Base-by-base conservation (phyloP, 352 stramenopile genomes). In the Phytophthora tentaculata region DNA sequence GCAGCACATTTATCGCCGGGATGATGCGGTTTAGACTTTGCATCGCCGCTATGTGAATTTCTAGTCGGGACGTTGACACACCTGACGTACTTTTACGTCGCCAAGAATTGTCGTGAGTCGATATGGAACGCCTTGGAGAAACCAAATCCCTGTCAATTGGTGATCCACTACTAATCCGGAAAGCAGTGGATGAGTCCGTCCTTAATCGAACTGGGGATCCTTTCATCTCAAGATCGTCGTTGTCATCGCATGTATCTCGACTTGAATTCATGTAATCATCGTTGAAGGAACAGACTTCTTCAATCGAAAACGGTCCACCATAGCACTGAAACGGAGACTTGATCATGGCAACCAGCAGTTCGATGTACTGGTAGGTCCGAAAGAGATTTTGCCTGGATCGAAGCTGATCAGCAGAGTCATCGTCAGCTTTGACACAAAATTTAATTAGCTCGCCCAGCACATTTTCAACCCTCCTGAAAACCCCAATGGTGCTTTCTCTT, bases 281-380 rank as follows among this genome's bases (percentile, higher is more conserved):
- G 71, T 90, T 91, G 71, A 84, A 74, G 5, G 72, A 77, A 26
- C 80, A 86, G 5, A 92, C 72, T 4, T 80, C 64, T 1, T 90
- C 81, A 20, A 90, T 74, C 6, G 80, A 73, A 53, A 89, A 90
- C 19, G 83, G 84, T 3, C 84, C 84, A 13, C 83, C 81, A 47
- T 84, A 91, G 4, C 57, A 64, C 51, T 77, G 53, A 61, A 93
- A 90, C 8, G 84, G 81, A 23, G 81, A 76, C 56, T 89, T 88
- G 28, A 89, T 79, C 73, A 91, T 88, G 39, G 78, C 67, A 45
- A 91, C 62, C 12, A 93, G 61, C 1, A 91, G 19, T 12, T 89
- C 83, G 22, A 93, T 86, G 51, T 85, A 93, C 9, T 72, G 64
- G 43, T 93, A 80, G 14, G 66, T 80, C 13, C 77, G 73, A 35